A percentile compares a stretch with the other conserved stretches of the same genome.
Evolutionary conservation across 1,284 basidiomycete species (phyloP).

Genomic region (Microbotryum silenes-acaulis): DNA sequence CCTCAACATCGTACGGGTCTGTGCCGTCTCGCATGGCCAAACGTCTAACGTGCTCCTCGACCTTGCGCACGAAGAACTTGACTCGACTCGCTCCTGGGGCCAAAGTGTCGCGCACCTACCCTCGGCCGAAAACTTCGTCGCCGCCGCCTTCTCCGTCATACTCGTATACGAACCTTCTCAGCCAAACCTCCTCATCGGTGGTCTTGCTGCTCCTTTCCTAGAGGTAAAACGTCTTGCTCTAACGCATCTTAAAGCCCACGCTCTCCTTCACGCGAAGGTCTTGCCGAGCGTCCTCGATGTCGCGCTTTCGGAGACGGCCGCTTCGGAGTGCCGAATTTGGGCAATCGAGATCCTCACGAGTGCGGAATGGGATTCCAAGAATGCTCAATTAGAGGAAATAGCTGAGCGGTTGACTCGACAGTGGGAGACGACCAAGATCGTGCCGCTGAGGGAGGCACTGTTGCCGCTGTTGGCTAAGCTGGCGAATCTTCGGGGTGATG

Average conservation of each 20-base stretch:
- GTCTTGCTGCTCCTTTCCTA: constrained; percentile 11
- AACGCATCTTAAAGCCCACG: background rate
- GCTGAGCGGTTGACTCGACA: background rate
- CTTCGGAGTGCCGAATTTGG: constrained; percentile 11
- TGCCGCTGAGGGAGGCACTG: constrained; percentile 25
- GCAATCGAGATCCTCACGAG: constrained; percentile 9
- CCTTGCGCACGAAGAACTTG: constrained; percentile 5
- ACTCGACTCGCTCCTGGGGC: background rate
- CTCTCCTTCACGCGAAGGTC: background rate
- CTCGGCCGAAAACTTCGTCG: constrained; percentile 21
- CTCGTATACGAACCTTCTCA: background rate
- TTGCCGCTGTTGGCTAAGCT: constrained; percentile 17
- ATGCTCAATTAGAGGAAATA: background rate
- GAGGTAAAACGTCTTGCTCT: constrained; percentile 20
- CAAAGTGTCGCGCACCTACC: constrained; percentile 16
- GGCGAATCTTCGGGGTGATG: background rate
- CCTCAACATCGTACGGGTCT: constrained; percentile 16
- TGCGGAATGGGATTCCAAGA: background rate
- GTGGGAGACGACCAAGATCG: constrained; percentile 3
- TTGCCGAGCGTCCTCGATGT: background rate
- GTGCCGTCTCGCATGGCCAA: background rate
- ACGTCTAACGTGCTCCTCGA: background rate
- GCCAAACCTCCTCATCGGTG: constrained; percentile 1
- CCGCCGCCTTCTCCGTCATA: constrained; percentile 12
- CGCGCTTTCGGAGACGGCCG: constrained; percentile 5